Conservation (phyloP, 2,329 filamentous ascomycete genomes). For the Cytospora piceae region DNA sequence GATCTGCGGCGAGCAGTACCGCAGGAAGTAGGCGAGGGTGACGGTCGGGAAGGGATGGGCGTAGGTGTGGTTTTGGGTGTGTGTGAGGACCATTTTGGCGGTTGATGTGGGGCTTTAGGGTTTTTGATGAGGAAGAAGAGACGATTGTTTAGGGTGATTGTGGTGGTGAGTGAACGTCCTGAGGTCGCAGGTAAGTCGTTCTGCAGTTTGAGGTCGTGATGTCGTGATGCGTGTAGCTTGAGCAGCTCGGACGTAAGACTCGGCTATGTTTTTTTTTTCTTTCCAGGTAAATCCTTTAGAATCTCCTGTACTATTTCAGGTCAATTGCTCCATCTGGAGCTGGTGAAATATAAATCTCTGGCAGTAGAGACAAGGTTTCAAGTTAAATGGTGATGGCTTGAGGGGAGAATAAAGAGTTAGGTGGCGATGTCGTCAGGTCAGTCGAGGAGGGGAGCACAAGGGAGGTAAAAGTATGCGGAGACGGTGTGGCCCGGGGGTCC, state of each 20-base stretch:
- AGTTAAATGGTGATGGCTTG: conserved; percentile 12
- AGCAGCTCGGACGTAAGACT: conserved; percentile 8
- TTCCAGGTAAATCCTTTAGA: conserved; percentile 17
- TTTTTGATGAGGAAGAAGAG: not conserved
- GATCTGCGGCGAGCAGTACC: conserved; percentile 71
- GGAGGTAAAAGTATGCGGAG: conserved; percentile 22
- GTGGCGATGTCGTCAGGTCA: conserved; percentile 29
- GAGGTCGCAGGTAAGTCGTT: conserved; percentile 7
- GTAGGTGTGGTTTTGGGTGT: conserved; percentile 72
- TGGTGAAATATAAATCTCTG: conserved; percentile 5
- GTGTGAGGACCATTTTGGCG: conserved; percentile 63
- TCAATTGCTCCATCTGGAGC: conserved; percentile 28
- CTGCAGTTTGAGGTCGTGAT: not conserved
- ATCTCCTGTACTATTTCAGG: conserved; percentile 19
- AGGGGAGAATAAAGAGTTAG: conserved; percentile 1
- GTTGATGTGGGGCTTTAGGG: not conserved
- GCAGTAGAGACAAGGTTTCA: conserved; percentile 16
- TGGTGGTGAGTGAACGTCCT: conserved; percentile 8
- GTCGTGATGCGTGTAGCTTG: conserved; percentile 12
- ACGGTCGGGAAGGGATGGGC: conserved; percentile 83
- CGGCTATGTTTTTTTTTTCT: not conserved
- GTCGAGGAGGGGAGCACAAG: conserved; percentile 23
- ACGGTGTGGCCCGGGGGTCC: conserved; percentile 12
- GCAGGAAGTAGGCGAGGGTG: conserved; percentile 86
- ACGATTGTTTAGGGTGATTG: conserved; percentile 5